Conservation (phyloP, 345 rosid genomes). For the Hypericum androsaemum region DNA sequence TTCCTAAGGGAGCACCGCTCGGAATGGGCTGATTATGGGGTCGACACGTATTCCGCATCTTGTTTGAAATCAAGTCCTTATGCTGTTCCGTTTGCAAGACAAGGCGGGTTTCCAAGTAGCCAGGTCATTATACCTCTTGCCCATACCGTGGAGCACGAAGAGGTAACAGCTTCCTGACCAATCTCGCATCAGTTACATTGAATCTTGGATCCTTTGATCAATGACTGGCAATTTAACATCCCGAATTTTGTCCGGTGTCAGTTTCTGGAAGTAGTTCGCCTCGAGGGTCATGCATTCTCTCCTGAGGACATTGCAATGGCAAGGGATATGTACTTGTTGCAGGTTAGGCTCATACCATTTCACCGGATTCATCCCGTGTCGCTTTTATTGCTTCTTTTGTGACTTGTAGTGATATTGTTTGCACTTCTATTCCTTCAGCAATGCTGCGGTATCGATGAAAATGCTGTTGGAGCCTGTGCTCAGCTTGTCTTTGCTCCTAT, state of each 20-base stretch:
- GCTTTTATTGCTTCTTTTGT: background rate
- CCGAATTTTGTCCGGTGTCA: slow-evolving; percentile 12
- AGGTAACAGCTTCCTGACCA: slow-evolving; percentile 35
- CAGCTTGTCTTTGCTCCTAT: slow-evolving; percentile 96
- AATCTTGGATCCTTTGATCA: background rate
- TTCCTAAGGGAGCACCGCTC: slow-evolving; percentile 97
- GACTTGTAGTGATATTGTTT: background rate
- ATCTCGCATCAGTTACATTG: slow-evolving; percentile 4
- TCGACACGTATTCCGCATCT: slow-evolving; percentile 77
- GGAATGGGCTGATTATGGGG: slow-evolving; percentile 95
- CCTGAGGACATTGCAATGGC: slow-evolving; percentile 82
- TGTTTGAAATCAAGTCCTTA: slow-evolving; percentile 81
- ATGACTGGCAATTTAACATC: background rate
- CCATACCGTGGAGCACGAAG: slow-evolving; percentile 86
- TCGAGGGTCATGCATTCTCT: slow-evolving; percentile 82
- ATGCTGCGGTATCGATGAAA: slow-evolving; percentile 87
- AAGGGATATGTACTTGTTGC: slow-evolving; percentile 84
- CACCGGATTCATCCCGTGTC: background rate
- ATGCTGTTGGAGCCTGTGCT: slow-evolving; percentile 79
- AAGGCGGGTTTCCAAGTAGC: slow-evolving; percentile 84
- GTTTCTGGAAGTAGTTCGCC: slow-evolving; percentile 90
- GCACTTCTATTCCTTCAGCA: slow-evolving; percentile 33
- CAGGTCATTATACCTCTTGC: slow-evolving; percentile 91
- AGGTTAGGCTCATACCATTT: slow-evolving; percentile 33
- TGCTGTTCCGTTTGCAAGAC: slow-evolving; percentile 71